These are phyloP conservation scores for Arabis alpina DNA, from an alignment of 345 rosid species.

Conservation along the genomic window DNA sequence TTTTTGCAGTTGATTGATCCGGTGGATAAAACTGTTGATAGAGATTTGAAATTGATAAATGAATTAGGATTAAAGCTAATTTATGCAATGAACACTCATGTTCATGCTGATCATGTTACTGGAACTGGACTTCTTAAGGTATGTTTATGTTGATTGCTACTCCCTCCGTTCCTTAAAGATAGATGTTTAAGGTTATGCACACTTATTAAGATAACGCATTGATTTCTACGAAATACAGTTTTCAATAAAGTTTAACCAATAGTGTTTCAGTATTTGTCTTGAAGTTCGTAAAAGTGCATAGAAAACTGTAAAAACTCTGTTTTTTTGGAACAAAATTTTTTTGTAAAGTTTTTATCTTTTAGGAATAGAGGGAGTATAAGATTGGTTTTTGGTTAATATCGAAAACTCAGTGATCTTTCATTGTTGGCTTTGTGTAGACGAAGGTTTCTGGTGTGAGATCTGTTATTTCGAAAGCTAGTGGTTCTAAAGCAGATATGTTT, in stretches of 20 bases:
- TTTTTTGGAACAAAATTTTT: too few species aligned
- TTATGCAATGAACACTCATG: slow-evolving; percentile 92
- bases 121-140: slow-evolving; percentile 94
- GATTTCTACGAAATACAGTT: too few species aligned
- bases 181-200: too few species aligned
- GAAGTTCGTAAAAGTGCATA: too few species aligned
- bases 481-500: slow-evolving; percentile 77
- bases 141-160: not conserved
- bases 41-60: slow-evolving; percentile 69
- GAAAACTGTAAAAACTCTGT: too few species aligned
- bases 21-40: slow-evolving; percentile 85
- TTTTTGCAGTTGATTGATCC: slow-evolving; percentile 85
- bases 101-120: slow-evolving; percentile 97
- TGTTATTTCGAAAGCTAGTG: slow-evolving; percentile 78
- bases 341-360: too few species aligned
- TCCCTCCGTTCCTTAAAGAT: too few species aligned
- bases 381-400: not conserved
- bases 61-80: slow-evolving; percentile 79
- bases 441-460: slow-evolving; percentile 69
- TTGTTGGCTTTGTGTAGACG: slow-evolving; percentile 44
- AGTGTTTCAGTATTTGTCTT: too few species aligned
- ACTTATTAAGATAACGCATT: too few species aligned
- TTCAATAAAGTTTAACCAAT: too few species aligned
- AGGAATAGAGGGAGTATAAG: too few species aligned
- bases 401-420: slow-evolving; percentile 21